Base-by-base conservation (phyloP, 1,139 yeast species). In the Geotrichum carabidarum region DNA sequence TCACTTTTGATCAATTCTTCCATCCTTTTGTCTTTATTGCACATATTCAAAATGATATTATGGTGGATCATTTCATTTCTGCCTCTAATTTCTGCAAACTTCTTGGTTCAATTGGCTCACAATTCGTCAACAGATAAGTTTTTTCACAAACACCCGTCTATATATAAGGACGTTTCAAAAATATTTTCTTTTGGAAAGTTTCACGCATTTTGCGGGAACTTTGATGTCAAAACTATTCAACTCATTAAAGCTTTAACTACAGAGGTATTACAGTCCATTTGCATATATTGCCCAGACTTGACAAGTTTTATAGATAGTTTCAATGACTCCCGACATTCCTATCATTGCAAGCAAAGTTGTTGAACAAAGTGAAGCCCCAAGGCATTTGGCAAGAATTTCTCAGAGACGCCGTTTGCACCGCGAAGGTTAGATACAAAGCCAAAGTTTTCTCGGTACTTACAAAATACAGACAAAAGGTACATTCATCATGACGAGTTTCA, bases 351-450 rank as follows among this genome's bases (percentile, higher is more conserved):
- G 52, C 30, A 53, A 56, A 30, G 8, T 57, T 31, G 67, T 64
- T 17, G 69, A 69, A 1, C 85, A 81, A 59, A 63, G 65, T 11
- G 71, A 75, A 51, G 86, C 91, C 0, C 93, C 95, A 0, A 71
- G 89, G 48, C 95, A 86, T 65, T 71, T 86, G 56, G 86, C 85
- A 0, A 69, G 91, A 41, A 64, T 84, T 4, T 83, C 90, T 2
- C 79, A 82, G 58, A 71, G 80, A 44, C 69, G 71, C n/a, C 71
- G 66, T 54, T 65, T 82, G 36, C 59, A 36, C 32, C 40, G 52
- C 50, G 74, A 74, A 2, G 53, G 57, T 42, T 55, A 57, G 41
- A n/a, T 35, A 34, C 18, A 34, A 37, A 15, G 17, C 38, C 15
- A 59, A 62, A 15, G 15, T 34, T 38, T 22, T 37, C 14, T 38